Evolutionary conservation across 306 rosid species (phyloP), one percentile per base, ranked within the genome.

Genomic region (Cicer judaicum): DNA sequence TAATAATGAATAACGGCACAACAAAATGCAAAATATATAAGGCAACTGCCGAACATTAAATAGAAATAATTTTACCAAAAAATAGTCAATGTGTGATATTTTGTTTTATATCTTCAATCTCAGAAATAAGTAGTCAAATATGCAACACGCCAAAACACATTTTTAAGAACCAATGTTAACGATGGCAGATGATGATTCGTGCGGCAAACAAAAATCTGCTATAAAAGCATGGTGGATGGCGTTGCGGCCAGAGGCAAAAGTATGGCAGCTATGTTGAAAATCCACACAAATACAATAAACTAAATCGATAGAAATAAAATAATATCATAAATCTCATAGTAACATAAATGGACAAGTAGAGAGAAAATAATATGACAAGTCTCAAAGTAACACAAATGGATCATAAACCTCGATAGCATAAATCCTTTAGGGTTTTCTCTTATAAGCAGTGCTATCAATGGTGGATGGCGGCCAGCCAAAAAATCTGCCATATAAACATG

Each of bases 1-100:
- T 83, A 82, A 85, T 78, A 84, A 85, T 89, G 86, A 90, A 92
- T 83, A 90, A 65, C 79, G 15, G 88, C 68, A 43, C 55, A 67
- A 54, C 24, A 65, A 13, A 49, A 64, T 16, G 72, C 64, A 52
- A 13, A 52, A 47, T 48, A 46, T 8, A 2, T 8, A 2, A 66
- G 54, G 77, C 36, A 55, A 67, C 46, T 72, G 38, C 82, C 57
- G 16, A 61, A 54, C 42, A 61, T 15, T 13, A 49, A 39, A 5
- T 55, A 62, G 48, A 77, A 64, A 83, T 54, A 36, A 15, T 50
- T 76, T 36, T 47, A 67, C 24, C 16, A 68, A 19, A 55, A 19
- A 52, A 52, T 21, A 52, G 70, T 64, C 38, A 76, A 66, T 19
- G 52, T 21, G 21, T 19, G 40, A 56, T 46, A 34, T 50, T 69